These are phyloP conservation scores for Penicillium bovifimosum DNA, from an alignment of 495 filamentous ascomycete genomes.

Conservation along the genomic window DNA sequence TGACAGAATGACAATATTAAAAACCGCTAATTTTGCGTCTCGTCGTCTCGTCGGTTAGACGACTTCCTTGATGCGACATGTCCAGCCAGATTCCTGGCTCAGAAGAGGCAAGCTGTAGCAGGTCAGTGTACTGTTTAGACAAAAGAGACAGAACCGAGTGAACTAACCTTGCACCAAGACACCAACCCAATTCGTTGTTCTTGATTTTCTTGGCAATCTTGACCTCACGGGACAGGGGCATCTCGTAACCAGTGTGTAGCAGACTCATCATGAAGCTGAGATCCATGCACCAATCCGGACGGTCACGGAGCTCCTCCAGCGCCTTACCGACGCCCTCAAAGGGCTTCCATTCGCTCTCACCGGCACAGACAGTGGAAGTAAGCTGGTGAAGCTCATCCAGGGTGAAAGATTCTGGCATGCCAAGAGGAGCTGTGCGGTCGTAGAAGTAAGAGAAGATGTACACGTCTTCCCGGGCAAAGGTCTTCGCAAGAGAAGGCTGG, in stretches of 20 bases:
- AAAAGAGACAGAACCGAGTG: not conserved
- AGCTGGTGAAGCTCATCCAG: constrained; percentile 80
- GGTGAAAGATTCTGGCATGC: constrained; percentile 94
- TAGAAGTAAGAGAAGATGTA: constrained; percentile 98
- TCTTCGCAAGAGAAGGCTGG: constrained; percentile 88
- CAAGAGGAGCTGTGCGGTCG: constrained; percentile 84
- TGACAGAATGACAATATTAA: constrained; percentile 23
- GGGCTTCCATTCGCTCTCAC: constrained; percentile 67
- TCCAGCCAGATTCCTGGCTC: constrained; percentile 68
- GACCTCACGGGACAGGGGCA: constrained; percentile 92
- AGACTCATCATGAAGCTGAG: constrained; percentile 91
- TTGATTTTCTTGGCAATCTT: constrained; percentile 98
- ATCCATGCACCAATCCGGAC: constrained; percentile 90
- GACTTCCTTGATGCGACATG: constrained; percentile 64
- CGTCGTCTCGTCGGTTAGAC: constrained; percentile 30
- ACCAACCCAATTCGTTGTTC: constrained; percentile 95
- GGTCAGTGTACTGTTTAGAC: constrained; percentile 25
- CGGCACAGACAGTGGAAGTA: constrained; percentile 76
- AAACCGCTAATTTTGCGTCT: constrained; percentile 21
- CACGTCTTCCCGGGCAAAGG: constrained; percentile 84
- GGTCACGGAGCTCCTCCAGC: constrained; percentile 60
- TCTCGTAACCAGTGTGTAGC: constrained; percentile 94
- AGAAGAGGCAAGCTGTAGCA: constrained; percentile 62
- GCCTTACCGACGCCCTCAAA: constrained; percentile 72
- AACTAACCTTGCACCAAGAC: constrained; percentile 83